These are phyloP conservation scores for Mucor ambiguus DNA, from an alignment of 371 early-diverging fungal genomes.

Conservation along the genomic window DNA sequence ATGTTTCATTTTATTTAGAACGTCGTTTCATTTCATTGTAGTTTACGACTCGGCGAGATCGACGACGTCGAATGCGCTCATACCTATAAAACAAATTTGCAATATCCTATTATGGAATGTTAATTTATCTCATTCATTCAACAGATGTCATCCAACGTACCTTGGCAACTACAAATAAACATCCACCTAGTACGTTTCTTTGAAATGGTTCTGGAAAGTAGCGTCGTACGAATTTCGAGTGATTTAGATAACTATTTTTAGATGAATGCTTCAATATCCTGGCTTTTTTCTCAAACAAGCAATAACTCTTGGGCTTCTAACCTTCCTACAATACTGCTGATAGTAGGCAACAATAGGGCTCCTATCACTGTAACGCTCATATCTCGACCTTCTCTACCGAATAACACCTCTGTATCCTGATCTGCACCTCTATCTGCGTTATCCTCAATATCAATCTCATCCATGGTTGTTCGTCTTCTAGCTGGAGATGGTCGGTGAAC, in stretches of 20 bases:
- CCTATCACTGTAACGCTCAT: conserved; percentile 49
- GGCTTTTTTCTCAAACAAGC: not conserved
- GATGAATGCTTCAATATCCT: not conserved
- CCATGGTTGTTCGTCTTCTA: conserved; percentile 23
- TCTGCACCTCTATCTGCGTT: conserved; percentile 2
- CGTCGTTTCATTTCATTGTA: conserved; percentile 18
- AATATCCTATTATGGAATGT: conserved; percentile 22
- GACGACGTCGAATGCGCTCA: conserved; percentile 20
- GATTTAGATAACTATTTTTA: conserved; percentile 39
- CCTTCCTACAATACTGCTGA: conserved; percentile 32
- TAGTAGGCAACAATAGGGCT: conserved; percentile 46
- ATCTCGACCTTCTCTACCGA: conserved; percentile 30
- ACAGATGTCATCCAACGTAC: conserved; percentile 14
- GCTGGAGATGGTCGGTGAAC: not conserved
- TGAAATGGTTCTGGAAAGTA: conserved; percentile 54
- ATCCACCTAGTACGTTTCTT: conserved; percentile 55
- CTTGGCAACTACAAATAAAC: conserved; percentile 52
- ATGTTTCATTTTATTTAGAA: conserved; percentile 8
- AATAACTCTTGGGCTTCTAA: not conserved
- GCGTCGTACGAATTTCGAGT: conserved; percentile 38
- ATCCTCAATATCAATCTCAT: not conserved
- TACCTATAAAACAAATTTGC: conserved; percentile 28
- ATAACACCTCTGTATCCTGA: conserved; percentile 24
- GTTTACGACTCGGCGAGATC: conserved; percentile 11
- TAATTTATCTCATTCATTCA: not conserved